These are phyloP conservation scores for Onygenales sp. DNA, from an alignment of 2,329 filamentous ascomycete genomes.

Conservation along the genomic window DNA sequence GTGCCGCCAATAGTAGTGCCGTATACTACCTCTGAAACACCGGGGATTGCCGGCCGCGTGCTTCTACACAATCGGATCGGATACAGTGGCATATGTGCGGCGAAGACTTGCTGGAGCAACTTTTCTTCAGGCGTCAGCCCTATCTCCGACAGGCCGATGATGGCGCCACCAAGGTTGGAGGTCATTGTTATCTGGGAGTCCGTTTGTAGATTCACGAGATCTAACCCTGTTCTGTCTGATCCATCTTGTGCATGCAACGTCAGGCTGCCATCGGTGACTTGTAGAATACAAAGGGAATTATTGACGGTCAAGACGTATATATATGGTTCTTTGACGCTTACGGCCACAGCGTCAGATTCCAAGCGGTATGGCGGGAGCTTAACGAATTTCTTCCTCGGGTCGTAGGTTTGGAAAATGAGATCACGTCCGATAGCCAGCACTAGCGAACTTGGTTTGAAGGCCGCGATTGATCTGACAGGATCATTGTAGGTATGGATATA, in stretches of 20 bases:
- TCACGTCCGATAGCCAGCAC: slow-evolving; percentile 38
- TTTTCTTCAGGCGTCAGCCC: slow-evolving; percentile 19
- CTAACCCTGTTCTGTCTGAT: slow-evolving; percentile 22
- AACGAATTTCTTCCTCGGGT: slow-evolving; percentile 33
- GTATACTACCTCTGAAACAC: slow-evolving; percentile 42
- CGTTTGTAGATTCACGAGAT: slow-evolving; percentile 30
- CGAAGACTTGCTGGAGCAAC: slow-evolving; percentile 20
- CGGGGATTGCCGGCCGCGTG: slow-evolving; percentile 3
- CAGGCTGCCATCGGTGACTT: slow-evolving; percentile 28
- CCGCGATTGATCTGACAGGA: slow-evolving; percentile 47
- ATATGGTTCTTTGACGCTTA: slow-evolving; percentile 37
- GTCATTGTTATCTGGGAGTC: slow-evolving; percentile 39
- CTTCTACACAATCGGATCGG: slow-evolving; percentile 19
- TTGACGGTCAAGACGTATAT: slow-evolving; percentile 46
- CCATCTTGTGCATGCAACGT: slow-evolving; percentile 25
- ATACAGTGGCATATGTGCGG: slow-evolving; percentile 26
- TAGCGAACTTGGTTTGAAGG: slow-evolving; percentile 34
- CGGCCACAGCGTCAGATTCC: slow-evolving; percentile 40
- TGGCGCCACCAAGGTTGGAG: slow-evolving; percentile 42
- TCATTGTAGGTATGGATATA: slow-evolving; percentile 26
- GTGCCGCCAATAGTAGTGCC: slow-evolving; percentile 62
- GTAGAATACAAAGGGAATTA: slow-evolving; percentile 44
- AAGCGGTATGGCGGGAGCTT: slow-evolving; percentile 30
- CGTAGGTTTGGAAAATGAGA: slow-evolving; percentile 34
- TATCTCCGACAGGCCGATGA: slow-evolving; percentile 31